A percentile compares a stretch with the other conserved stretches of the same genome.
Conservation (phyloP, 257 asterid species). For the Nicotiana obtusifolia region DNA sequence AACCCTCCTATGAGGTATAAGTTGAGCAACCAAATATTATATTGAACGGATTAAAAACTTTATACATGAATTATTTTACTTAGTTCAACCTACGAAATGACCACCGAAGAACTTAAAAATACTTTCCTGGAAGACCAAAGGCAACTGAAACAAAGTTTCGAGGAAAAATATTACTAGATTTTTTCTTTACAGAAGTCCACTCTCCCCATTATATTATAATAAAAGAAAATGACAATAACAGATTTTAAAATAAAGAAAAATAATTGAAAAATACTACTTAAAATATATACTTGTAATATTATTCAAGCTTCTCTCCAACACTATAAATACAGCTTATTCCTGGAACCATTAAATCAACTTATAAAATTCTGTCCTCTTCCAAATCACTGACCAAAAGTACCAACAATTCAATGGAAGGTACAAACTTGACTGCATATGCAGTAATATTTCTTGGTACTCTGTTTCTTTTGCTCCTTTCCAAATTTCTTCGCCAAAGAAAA, state of each 20-base stretch:
- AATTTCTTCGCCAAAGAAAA: constrained; percentile 20
- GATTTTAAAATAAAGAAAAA: too few relatives aligned
- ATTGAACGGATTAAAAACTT: too few relatives aligned
- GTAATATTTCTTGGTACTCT: constrained; percentile 14
- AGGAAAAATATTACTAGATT: not conserved
- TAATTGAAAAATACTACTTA: too few relatives aligned
- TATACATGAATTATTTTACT: too few relatives aligned
- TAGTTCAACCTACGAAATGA: too few relatives aligned
- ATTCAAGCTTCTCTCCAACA: not conserved
- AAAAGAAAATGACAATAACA: not conserved
- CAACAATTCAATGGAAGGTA: not conserved
- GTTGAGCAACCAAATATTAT: too few relatives aligned
- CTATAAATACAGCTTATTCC: not conserved
- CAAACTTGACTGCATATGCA: constrained; percentile 18
- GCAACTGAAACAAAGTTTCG: not conserved
- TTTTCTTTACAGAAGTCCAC: not conserved
- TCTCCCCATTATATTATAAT: not conserved
- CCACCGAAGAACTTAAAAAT: not conserved
- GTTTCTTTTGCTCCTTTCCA: constrained; percentile 25
- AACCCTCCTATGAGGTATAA: too few relatives aligned
- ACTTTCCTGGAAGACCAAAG: not conserved
- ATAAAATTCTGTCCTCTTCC: not conserved
- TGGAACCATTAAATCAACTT: not conserved
- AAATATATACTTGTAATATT: not conserved
- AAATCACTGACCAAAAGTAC: not conserved